A percentile compares a stretch with the other conserved stretches of the same genome.
These are phyloP conservation scores for Brasenia schreberi DNA, from an alignment of 164 flowering plant genomes.

Conservation along the genomic window DNA sequence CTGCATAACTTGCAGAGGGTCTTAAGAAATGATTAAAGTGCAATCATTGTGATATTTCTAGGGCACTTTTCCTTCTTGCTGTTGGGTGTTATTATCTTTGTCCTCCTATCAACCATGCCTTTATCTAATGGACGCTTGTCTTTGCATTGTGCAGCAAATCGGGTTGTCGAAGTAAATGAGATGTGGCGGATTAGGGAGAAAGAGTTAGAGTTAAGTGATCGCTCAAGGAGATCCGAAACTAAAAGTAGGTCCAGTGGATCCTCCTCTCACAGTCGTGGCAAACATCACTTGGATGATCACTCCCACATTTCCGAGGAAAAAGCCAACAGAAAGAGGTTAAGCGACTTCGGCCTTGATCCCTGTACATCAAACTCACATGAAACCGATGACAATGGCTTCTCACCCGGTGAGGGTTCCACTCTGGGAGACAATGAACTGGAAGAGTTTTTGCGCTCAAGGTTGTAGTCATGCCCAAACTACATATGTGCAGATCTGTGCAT, in stretches of 20 bases:
- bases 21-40: too few relatives aligned
- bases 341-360: conserved; percentile 3
- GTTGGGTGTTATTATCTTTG: not conserved
- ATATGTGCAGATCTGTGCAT: too few relatives aligned
- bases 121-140: not conserved
- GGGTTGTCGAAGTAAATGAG: conserved; percentile 77
- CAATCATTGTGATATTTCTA: too few relatives aligned
- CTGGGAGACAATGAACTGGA: conserved; percentile 71
- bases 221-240: conserved; percentile 25
- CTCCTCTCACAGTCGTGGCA: conserved; percentile 1
- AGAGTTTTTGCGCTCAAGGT: conserved; percentile 70
- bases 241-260: conserved; percentile 14
- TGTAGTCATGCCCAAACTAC: not conserved
- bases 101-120: not conserved
- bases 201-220: conserved; percentile 60
- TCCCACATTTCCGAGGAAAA: not conserved
- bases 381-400: conserved; percentile 9
- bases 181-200: conserved; percentile 82
- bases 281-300: conserved; percentile 6
- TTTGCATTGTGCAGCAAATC: conserved; percentile 42
- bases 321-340: not conserved
- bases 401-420: conserved; percentile 30
- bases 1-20: too few relatives aligned
- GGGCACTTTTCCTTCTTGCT: too few relatives aligned
- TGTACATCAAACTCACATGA: conserved; percentile 27